Conservation (phyloP, 2,329 filamentous ascomycete species). For the Colletotrichum lini region DNA sequence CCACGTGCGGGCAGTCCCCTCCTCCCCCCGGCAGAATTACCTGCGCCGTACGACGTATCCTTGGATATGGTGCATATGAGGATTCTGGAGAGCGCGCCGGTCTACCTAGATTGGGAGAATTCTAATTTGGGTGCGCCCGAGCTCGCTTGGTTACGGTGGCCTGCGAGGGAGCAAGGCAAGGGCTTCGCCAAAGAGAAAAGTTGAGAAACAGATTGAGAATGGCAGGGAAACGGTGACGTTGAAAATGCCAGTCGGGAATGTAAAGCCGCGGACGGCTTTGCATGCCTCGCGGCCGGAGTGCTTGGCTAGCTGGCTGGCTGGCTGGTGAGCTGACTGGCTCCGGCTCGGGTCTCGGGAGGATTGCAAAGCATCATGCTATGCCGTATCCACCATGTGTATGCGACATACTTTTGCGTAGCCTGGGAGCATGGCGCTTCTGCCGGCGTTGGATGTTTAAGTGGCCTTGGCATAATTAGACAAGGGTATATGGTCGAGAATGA, state of each 20-base stretch:
- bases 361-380: not conserved
- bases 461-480: not conserved
- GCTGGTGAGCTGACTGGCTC: not conserved
- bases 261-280: constrained; percentile 15
- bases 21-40: not conserved
- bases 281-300: not conserved
- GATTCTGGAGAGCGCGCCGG: not conserved
- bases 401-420: not conserved
- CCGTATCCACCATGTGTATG: not conserved
- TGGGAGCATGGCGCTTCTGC: not conserved
- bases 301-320: not conserved
- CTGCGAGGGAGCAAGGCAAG: not conserved
- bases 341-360: constrained; percentile 12
- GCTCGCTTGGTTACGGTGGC: not conserved
- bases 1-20: not conserved
- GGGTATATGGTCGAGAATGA: not conserved
- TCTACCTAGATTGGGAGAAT: not conserved
- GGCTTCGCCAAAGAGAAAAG: constrained; percentile 11
- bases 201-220: not conserved
- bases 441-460: not conserved
- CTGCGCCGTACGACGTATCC: not conserved
- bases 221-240: not conserved
- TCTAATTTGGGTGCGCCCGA: constrained; percentile 2
- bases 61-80: constrained; percentile 2
- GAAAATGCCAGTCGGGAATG: constrained; percentile 12